Conservation (phyloP, 495 filamentous ascomycete species). For the Hypoxylon trugodes region DNA sequence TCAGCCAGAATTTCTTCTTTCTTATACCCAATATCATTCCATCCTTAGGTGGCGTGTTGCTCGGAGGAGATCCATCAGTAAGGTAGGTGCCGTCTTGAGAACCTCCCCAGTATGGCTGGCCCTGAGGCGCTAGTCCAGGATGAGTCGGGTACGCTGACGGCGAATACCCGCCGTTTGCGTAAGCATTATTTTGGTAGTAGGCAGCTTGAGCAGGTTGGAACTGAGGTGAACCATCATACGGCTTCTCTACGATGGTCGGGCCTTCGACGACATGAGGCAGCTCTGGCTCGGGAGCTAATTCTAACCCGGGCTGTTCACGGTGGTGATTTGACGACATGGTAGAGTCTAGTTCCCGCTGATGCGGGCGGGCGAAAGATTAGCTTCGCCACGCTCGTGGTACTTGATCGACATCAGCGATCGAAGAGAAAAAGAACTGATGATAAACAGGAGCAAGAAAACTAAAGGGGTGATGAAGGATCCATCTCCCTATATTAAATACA, state of each 20-base stretch:
- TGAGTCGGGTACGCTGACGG: constrained; percentile 13
- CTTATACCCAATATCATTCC: constrained; percentile 28
- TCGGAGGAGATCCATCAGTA: constrained; percentile 2
- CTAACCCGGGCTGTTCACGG: constrained; percentile 21
- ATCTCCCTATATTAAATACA: background rate
- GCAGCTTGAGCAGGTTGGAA: background rate
- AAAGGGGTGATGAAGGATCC: constrained; percentile 18
- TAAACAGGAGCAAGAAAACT: background rate
- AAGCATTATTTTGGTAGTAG: constrained; percentile 12
- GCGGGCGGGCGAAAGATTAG: constrained; percentile 9
- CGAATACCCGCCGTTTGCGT: constrained; percentile 12
- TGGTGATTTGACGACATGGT: constrained; percentile 8
- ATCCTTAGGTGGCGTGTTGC: background rate
- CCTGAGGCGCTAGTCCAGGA: background rate
- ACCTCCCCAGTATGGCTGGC: constrained; percentile 15
- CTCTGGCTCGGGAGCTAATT: constrained; percentile 23
- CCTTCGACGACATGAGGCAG: constrained; percentile 25
- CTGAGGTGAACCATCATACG: constrained; percentile 1
- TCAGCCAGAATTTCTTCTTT: constrained; percentile 35
- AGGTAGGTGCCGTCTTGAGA: constrained; percentile 22
- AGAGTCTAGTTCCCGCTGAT: background rate
- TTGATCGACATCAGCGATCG: constrained; percentile 13
- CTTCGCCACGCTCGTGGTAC: constrained; percentile 7
- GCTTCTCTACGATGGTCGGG: constrained; percentile 20
- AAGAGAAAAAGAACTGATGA: background rate